Evolutionary conservation across 2,329 filamentous ascomycete genomes (phyloP), one percentile per base, ranked within the genome.

Genomic region (Ophiostoma triangulosporum): DNA sequence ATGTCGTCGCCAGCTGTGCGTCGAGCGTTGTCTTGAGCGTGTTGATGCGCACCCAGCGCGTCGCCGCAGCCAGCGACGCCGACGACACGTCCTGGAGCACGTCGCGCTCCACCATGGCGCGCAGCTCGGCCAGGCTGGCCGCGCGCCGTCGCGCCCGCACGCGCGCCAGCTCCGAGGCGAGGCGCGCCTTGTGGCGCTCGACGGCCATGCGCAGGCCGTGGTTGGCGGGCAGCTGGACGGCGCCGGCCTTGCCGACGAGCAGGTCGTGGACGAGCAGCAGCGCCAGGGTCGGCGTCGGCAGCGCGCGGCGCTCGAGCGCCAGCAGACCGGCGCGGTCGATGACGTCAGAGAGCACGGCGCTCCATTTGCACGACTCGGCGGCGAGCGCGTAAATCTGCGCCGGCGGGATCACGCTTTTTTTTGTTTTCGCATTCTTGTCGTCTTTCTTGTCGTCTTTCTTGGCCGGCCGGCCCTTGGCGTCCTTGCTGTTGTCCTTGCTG

Each of bases 1-100:
- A 95, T 0, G 86, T 91, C 0, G 78, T 82, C 15, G 73, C 70
- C n/a, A 95, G 70, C 67, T 95, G 85, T 4, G 81, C 75, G 17
- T 83, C 74, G 5, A 95, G 65, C 0, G 76, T 83, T 11, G 82
- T 83, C 60, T 81, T 83, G 12, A 96, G 69, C 0, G 83, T 81
- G 64, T 97, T 98, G 57, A 97, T 74, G 2, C 93, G 81, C 38
- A 95, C 80, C 93, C 93, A 98, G 52, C 93, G 81, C n/a, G 89
- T 90, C 63, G 91, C 86, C 38, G 70, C 69, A 0, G 65, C 65
- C 1, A 70, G 70, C 20, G 73, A 72, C 53, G 79, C 73, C 53
- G 88, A 68, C 54, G 77, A 70, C 27, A 73, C 81, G 1, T 93
- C 58, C 0, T 86, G 81, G 0, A 81, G 71, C 52, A 83, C 81